Conservation (phyloP, 1,284 basidiomycete genomes). For the Stereum hirsutum region DNA sequence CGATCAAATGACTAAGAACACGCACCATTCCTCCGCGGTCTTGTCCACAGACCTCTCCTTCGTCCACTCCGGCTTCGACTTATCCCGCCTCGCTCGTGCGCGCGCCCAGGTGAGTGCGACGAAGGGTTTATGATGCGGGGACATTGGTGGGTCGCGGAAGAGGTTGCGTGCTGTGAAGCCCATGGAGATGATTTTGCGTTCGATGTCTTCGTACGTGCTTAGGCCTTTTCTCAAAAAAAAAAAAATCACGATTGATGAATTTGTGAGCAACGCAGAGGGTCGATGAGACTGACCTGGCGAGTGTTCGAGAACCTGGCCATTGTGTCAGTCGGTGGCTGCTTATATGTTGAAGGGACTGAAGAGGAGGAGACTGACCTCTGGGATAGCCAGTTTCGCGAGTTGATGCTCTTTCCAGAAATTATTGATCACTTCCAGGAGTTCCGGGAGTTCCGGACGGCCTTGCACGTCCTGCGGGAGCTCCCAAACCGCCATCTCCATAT, state of each 20-base stretch:
- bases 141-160: background rate
- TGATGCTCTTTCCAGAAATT: conserved; percentile 1
- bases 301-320: conserved; percentile 4
- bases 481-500: conserved; percentile 5
- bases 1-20: too few relatives aligned
- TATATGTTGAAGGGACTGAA: too few relatives aligned
- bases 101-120: conserved; percentile 2
- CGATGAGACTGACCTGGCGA: too few relatives aligned
- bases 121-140: background rate
- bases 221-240: background rate
- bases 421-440: background rate
- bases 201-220: background rate
- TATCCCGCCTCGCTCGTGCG: background rate
- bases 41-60: background rate
- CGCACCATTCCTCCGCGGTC: background rate
- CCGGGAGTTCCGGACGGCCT: conserved; percentile 1
- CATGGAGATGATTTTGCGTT: background rate
- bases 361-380: background rate
- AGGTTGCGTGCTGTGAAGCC: background rate
- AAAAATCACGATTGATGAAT: too few relatives aligned
- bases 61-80: background rate
- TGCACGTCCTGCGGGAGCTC: background rate
- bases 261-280: too few relatives aligned
- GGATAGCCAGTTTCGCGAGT: conserved; percentile 1
- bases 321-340: too few relatives aligned